Evolutionary conservation across 225 moss, liverwort and hornwort species (phyloP), one percentile per base, ranked within the genome.

Genomic region (Ulota crispa): DNA sequence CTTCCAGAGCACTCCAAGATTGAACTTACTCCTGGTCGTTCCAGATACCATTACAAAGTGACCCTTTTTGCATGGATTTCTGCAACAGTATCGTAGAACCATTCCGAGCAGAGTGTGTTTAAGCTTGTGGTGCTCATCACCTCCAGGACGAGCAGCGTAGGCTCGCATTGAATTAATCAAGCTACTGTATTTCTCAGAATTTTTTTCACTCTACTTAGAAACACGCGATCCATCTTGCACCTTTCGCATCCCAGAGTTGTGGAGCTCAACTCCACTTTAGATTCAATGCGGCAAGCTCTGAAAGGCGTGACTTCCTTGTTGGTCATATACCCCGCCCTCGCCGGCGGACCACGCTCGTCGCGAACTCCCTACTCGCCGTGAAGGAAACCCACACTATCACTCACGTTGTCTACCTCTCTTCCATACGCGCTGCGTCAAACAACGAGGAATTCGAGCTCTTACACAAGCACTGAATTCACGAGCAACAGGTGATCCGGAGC

Each of bases 331-430:
- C 80, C 77, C 8, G 37, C n/a, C 24, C 39, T 77, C 31, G 52
- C 53, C 1, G 24, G 47, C 23, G 60, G 60, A 7, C 36, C 30
- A 9, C 41, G n/a, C 32, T 83, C n/a, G 36, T 79, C 14, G 8
- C 70, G 4, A 34, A 79, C 56, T 68, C 41, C 83, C 43, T 76
- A 13, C 41, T 70, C 11, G 75, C 82, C 18, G 63, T 68, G 31
- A 70, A 78, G 5, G 14, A 42, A 14, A n/a, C 50, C 8, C 45
- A 32, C 16, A 11, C 52, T 34, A 11, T 75, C 14, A 41, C 54
- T 3, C 75, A 79, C 64, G 59, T 79, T 34, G 83, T 83, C 62
- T 81, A 72, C 36, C 81, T 81, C 19, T 85, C 71, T 5, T 24
- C 76, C 41, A 72, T 77, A 32, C 54, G 32, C 39, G 2, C 70